Evolutionary conservation across 2,329 filamentous ascomycete genomes (phyloP).

Genomic region (Dactylellina haptotyla): DNA sequence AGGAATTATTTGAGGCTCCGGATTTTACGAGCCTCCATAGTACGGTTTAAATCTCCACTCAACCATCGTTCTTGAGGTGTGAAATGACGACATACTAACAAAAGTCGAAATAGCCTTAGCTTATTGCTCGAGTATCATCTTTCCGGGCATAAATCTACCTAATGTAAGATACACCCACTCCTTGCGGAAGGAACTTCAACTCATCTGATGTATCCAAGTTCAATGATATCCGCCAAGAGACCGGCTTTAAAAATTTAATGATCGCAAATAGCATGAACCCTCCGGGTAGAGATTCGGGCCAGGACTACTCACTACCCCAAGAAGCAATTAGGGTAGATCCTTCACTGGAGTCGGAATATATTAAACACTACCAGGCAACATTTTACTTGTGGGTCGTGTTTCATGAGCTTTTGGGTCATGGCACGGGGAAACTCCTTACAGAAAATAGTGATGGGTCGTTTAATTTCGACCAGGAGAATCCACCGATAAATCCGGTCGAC

Average conservation of each 20-base stretch:
- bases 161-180: slow-evolving; percentile 62
- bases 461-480: slow-evolving; percentile 87
- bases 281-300: not conserved
- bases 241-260: slow-evolving; percentile 84
- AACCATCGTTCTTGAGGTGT: slow-evolving; percentile 2
- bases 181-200: not conserved
- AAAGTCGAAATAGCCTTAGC: slow-evolving; percentile 61
- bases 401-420: slow-evolving; percentile 71
- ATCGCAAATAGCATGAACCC: slow-evolving; percentile 57
- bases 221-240: slow-evolving; percentile 78
- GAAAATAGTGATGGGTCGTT: slow-evolving; percentile 82
- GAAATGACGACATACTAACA: not conserved
- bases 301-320: not conserved
- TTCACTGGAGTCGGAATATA: not conserved
- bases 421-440: slow-evolving; percentile 91
- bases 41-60: slow-evolving; percentile 18
- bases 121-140: slow-evolving; percentile 64
- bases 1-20: slow-evolving; percentile 55
- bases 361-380: slow-evolving; percentile 4
- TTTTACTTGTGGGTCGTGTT: slow-evolving; percentile 24
- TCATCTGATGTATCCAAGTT: slow-evolving; percentile 62
- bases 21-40: slow-evolving; percentile 57
- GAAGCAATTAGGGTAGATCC: slow-evolving; percentile 7
- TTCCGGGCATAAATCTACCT: slow-evolving; percentile 62
- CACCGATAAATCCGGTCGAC: slow-evolving; percentile 81